Evolutionary conservation across 2,329 filamentous ascomycete species (phyloP).

Genomic region (Neonectria neomacrospora): DNA sequence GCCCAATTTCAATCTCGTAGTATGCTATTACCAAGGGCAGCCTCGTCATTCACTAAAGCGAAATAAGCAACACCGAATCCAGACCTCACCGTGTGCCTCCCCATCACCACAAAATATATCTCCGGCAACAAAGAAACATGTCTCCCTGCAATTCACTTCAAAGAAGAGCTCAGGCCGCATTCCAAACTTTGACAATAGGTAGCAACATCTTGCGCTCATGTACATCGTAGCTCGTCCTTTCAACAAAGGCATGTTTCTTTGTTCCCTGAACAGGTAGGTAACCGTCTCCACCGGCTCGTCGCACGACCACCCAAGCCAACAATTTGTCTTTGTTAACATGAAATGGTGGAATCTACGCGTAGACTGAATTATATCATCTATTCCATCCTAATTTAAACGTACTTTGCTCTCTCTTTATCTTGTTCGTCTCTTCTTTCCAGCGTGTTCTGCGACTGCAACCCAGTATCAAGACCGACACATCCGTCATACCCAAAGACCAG

Average conservation of each 20-base stretch:
- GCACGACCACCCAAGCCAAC: background rate
- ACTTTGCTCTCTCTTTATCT: background rate
- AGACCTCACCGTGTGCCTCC: background rate
- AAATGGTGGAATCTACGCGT: background rate
- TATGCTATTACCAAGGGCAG: background rate
- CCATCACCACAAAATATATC: background rate
- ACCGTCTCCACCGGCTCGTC: background rate
- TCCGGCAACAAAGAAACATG: background rate
- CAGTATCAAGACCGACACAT: background rate
- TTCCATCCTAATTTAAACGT: background rate
- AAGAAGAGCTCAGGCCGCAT: background rate
- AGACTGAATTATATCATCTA: no score
- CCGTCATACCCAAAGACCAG: no score
- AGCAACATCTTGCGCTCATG: background rate
- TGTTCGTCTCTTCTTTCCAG: background rate
- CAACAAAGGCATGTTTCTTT: constrained; percentile 40
- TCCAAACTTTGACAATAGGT: background rate
- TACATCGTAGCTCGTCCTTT: background rate
- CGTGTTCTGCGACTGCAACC: background rate
- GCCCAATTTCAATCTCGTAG: background rate
- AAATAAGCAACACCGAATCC: background rate
- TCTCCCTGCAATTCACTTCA: background rate
- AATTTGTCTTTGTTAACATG: background rate
- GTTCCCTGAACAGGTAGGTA: constrained; percentile 30
- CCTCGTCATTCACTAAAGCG: background rate